Percentiles rank a stretch among this genome's conserved stretches.
phyloP scores from a whole-genome alignment of 169 alveolate species.

The Cyclospora cayetanensis region DNA sequence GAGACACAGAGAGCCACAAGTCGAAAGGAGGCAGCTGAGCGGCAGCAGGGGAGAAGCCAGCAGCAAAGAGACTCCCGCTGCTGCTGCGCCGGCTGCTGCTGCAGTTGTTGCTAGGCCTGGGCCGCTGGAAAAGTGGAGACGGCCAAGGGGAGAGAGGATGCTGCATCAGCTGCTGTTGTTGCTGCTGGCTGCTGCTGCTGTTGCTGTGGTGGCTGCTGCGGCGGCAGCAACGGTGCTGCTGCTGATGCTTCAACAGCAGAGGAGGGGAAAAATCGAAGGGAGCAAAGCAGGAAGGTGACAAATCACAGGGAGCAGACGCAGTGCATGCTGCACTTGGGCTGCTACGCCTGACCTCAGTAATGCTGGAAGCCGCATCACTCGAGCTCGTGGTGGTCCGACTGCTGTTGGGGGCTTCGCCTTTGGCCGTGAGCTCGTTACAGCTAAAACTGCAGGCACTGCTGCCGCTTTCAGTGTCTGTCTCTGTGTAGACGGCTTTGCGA shows the following conservation, averaged over 20 bases:
- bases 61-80: conserved; percentile 44
- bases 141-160: neutral
- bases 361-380: neutral
- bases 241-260: conserved; percentile 50
- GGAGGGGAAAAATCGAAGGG: conserved; percentile 40
- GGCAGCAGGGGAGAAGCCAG: conserved; percentile 50
- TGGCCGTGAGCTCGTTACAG: too few species aligned
- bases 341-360: neutral
- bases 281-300: conserved; percentile 35
- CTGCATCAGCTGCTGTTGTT: conserved; percentile 33
- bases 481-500: neutral
- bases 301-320: neutral
- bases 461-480: neutral
- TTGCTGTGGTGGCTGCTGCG: neutral
- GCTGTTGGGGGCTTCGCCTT: too few species aligned
- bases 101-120: conserved; percentile 52
- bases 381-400: conserved; percentile 9
- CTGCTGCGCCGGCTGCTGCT: conserved; percentile 50
- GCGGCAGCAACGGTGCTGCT: conserved; percentile 40
- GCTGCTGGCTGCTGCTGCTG: conserved; percentile 19
- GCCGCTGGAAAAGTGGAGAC: conserved; percentile 24
- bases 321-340: conserved; percentile 18
- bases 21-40: conserved; percentile 31
- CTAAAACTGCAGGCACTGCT: neutral
- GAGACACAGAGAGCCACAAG: neutral